Base-by-base conservation (phyloP, 768 basidiomycete genomes). In the Tulasnella sp. region DNA sequence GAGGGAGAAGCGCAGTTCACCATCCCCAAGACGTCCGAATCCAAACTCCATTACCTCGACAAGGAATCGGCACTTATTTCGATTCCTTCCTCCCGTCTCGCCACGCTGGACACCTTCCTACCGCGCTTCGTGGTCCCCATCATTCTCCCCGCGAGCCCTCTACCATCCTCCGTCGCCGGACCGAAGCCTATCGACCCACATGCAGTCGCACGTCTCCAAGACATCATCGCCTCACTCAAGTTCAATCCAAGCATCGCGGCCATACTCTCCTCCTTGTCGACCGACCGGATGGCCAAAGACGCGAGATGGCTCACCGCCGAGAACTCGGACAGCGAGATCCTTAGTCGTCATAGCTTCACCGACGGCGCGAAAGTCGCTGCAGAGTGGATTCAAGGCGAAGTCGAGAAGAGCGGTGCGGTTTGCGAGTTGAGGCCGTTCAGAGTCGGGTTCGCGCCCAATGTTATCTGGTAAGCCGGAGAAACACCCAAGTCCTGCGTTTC, bases 301-400 rank as follows among this genome's bases (percentile, higher is more conserved):
- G 84, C 95, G 62, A 85, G 88, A 67, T 95, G 87, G 78, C 86
- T 97, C 72, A 94, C 94, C 0, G 94, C 93, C 65, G 94, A 97
- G 79, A 88, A 89, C 75, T 83, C 81, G n/a, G 79, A 80, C 47
- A 92, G 90, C 9, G 86, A 86, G 12, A 90, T 95, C 75, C 75
- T 87, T 36, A 89, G 89, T 1, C 85, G 95, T n/a, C 92, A 95
- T 78, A 91, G 91, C 9, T 96, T 95, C 79, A 83, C 88, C 0
- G 75, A 83, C 3, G 92, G 90, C 2, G 88, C 89, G 5, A 77
- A 81, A 22, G 80, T 83, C 26, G 92, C 92, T 52, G 88, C 93
- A 3, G 76, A 83, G 2, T 91, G 92, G 91, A 83, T 96, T 75
- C 90, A 89, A 81, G 82, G 80, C 16, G 83, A 83, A 67, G 87